phyloP scores from a whole-genome alignment of 2,329 filamentous ascomycete genomes.

The Botrytis tulipae region DNA sequence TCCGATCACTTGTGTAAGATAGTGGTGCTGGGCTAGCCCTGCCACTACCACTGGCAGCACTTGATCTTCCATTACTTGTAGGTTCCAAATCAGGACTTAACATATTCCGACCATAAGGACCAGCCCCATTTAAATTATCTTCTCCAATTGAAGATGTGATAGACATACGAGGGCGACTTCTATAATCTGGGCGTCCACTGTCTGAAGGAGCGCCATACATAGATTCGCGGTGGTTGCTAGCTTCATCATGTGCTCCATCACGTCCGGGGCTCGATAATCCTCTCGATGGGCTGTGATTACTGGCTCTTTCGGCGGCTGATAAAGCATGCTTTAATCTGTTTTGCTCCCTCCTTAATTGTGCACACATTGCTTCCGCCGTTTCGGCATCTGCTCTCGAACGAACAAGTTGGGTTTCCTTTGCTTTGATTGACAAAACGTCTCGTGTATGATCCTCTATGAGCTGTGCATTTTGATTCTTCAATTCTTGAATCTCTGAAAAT shows the following conservation, averaged over 20 bases:
- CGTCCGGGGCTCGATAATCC: conserved; percentile 42
- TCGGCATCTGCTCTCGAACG: conserved; percentile 88
- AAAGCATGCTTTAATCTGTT: conserved; percentile 90
- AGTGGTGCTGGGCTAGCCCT: conserved; percentile 36
- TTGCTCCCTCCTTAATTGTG: conserved; percentile 81
- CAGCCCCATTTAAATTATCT: conserved; percentile 70
- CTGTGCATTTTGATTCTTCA: conserved; percentile 95
- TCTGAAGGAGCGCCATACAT: conserved; percentile 35
- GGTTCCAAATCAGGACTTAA: conserved; percentile 37
- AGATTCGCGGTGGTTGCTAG: conserved; percentile 57
- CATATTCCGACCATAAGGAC: conserved; percentile 37
- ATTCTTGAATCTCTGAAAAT: conserved; percentile 82
- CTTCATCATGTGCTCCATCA: conserved; percentile 55
- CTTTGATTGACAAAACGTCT: conserved; percentile 94
- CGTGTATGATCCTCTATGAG: conserved; percentile 96
- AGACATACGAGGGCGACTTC: conserved; percentile 46
- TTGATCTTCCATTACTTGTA: conserved; percentile 34
- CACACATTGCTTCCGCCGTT: conserved; percentile 80
- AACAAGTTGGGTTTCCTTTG: conserved; percentile 95
- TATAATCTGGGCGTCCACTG: conserved; percentile 29
- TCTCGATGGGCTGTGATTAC: conserved; percentile 33
- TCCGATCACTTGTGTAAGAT: conserved; percentile 31
- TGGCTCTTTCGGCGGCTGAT: conserved; percentile 56
- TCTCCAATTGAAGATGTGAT: conserved; percentile 66
- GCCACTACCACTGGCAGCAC: conserved; percentile 38